Percentiles rank a stretch among this genome's conserved stretches.
These are phyloP conservation scores for Rhytidiadelphus loreus DNA, from an alignment of 225 moss, liverwort and hornwort genomes.

Conservation along the genomic window DNA sequence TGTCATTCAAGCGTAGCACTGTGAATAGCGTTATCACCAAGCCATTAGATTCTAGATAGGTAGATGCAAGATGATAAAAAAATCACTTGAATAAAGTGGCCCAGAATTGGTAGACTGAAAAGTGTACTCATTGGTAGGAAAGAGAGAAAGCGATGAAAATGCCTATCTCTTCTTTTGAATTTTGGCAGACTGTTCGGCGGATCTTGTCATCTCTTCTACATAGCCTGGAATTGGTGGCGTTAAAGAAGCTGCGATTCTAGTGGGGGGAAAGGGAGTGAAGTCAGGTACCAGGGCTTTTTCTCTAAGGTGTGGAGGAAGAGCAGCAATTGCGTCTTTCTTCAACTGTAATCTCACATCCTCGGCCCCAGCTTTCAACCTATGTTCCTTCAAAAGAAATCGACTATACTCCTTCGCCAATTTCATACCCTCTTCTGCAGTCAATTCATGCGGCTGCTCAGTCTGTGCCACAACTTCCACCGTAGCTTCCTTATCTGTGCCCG, in stretches of 20 bases:
- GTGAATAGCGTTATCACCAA: background rate
- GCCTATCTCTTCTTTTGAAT: conserved; percentile 46
- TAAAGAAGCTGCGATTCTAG: conserved; percentile 79
- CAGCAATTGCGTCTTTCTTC: conserved; percentile 79
- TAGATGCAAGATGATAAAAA: background rate
- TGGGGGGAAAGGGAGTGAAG: conserved; percentile 78
- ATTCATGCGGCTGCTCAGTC: conserved; percentile 7
- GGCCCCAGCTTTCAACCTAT: conserved; percentile 52
- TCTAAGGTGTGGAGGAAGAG: conserved; percentile 71
- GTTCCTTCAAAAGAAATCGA: conserved; percentile 53
- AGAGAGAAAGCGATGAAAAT: background rate
- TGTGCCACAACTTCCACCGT: background rate
- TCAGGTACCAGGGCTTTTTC: conserved; percentile 83
- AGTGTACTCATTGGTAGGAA: background rate
- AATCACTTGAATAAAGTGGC: background rate
- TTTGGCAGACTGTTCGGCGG: conserved; percentile 39
- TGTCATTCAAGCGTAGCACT: background rate
- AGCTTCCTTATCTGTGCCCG: conserved; percentile 1
- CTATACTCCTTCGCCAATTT: conserved; percentile 81
- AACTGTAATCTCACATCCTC: conserved; percentile 67
- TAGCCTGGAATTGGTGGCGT: conserved; percentile 87
- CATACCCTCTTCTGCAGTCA: conserved; percentile 67
- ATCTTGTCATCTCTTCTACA: conserved; percentile 67
- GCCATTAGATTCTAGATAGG: background rate
- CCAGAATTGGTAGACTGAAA: background rate